Evolutionary conservation across 768 basidiomycete genomes (phyloP).

Genomic region (Boletus speciosus): DNA sequence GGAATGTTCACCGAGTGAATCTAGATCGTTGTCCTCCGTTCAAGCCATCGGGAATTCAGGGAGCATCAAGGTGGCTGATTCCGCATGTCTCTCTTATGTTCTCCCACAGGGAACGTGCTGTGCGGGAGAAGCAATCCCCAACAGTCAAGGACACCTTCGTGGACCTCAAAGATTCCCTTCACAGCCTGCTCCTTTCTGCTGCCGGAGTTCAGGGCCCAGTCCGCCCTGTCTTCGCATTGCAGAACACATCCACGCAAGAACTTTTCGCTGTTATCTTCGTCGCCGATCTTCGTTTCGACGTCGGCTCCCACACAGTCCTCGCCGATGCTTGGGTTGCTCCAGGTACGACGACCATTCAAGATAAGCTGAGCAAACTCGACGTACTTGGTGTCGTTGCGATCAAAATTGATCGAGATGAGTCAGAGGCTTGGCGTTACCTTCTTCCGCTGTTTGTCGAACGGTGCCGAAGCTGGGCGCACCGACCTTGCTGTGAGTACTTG

Average conservation of each 20-base stretch:
- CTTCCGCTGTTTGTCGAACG: slow-evolving; percentile 51
- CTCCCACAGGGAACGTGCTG: slow-evolving; percentile 30
- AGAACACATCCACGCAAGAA: slow-evolving; percentile 10
- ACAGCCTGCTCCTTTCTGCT: slow-evolving; percentile 24
- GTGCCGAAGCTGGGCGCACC: slow-evolving; percentile 52
- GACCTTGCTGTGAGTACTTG: slow-evolving; percentile 46
- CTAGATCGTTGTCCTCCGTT: slow-evolving; percentile 35
- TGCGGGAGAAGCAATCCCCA: background rate
- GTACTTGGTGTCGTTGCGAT: slow-evolving; percentile 15
- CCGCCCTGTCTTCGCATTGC: slow-evolving; percentile 20
- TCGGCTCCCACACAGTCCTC: slow-evolving; percentile 48
- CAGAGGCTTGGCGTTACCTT: slow-evolving; percentile 46
- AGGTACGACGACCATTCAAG: slow-evolving; percentile 16
- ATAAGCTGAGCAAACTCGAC: background rate
- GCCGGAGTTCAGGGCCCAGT: slow-evolving; percentile 22
- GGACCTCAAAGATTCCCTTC: slow-evolving; percentile 33
- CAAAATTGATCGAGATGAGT: slow-evolving; percentile 16
- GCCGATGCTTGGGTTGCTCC: slow-evolving; percentile 48
- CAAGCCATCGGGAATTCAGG: slow-evolving; percentile 12
- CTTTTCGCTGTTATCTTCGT: slow-evolving; percentile 46
- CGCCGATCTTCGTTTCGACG: slow-evolving; percentile 44
- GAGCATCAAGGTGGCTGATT: slow-evolving; percentile 30
- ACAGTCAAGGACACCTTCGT: slow-evolving; percentile 24
- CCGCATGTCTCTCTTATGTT: slow-evolving; percentile 31
- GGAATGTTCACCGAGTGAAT: slow-evolving; percentile 41